Percentiles rank a stretch among this genome's conserved stretches.
Conservation (phyloP, 2,329 filamentous ascomycete genomes). For the Juglanconis oblonga region DNA sequence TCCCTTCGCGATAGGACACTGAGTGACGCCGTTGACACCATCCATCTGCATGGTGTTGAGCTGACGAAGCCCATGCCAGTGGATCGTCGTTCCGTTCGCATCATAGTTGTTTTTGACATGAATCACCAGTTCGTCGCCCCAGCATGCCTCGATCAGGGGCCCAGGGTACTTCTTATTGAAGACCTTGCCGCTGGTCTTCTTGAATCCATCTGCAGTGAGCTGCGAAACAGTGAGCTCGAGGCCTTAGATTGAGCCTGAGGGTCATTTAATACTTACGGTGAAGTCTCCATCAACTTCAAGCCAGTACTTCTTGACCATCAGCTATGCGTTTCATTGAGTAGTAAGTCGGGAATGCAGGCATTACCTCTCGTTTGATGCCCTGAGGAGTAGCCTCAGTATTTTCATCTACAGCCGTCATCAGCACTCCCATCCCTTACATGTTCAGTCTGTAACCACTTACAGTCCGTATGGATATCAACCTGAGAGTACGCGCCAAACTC, state of each 20-base stretch:
- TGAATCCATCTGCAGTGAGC: constrained; percentile 15
- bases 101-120: constrained; percentile 25
- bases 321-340: not conserved
- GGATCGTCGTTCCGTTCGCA: constrained; percentile 29
- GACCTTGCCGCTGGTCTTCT: constrained; percentile 16
- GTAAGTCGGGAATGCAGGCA: not conserved
- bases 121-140: constrained; percentile 28
- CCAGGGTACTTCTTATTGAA: constrained; percentile 27
- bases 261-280: not conserved
- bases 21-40: constrained; percentile 34
- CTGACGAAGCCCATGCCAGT: constrained; percentile 35
- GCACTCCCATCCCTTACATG: not conserved
- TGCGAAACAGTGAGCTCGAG: not conserved
- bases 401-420: constrained; percentile 7
- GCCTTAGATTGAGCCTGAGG: too few relatives aligned
- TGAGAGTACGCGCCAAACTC: constrained; percentile 13
- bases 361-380: constrained; percentile 13
- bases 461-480: constrained; percentile 16
- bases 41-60: constrained; percentile 29
- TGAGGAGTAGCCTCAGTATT: constrained; percentile 5
- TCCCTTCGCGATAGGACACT: constrained; percentile 54
- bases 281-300: constrained; percentile 16
- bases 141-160: constrained; percentile 27
- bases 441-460: not conserved
- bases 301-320: constrained; percentile 6